These are phyloP conservation scores for Russula abietina DNA, from an alignment of 768 basidiomycete species.

Conservation along the genomic window DNA sequence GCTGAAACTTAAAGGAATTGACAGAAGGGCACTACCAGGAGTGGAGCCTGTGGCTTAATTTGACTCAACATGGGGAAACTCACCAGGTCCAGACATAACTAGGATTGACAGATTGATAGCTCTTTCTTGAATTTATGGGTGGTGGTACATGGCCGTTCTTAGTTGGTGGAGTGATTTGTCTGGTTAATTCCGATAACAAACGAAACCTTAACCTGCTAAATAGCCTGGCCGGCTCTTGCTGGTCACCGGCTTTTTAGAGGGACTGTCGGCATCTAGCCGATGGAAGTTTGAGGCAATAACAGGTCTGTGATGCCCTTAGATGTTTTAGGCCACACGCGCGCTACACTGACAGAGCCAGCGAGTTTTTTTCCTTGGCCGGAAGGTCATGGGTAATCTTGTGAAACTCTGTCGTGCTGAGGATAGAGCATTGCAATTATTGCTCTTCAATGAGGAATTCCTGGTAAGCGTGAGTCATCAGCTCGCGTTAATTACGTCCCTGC, in stretches of 20 bases:
- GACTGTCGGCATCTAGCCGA: slow-evolving; percentile 55
- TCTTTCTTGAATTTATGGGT: too few relatives aligned
- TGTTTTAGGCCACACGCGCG: slow-evolving; percentile 84
- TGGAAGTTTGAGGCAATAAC: slow-evolving; percentile 78
- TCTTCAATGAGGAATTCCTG: slow-evolving; percentile 89
- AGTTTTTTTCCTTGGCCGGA: slow-evolving; percentile 71
- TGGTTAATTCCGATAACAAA: slow-evolving; percentile 95
- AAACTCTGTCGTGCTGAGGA: slow-evolving; percentile 78
- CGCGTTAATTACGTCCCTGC: slow-evolving; percentile 86
- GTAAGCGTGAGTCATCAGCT: slow-evolving; percentile 86
- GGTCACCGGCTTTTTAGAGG: slow-evolving; percentile 67
- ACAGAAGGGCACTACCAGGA: too few relatives aligned
- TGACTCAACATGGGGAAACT: too few relatives aligned
- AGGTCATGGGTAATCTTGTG: slow-evolving; percentile 73
- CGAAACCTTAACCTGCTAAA: slow-evolving; percentile 92
- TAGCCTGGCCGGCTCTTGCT: slow-evolving; percentile 69
- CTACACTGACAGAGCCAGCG: slow-evolving; percentile 88
- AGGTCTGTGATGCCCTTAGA: slow-evolving; percentile 26
- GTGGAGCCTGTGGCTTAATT: too few relatives aligned
- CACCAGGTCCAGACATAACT: too few relatives aligned
- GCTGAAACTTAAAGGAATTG: too few relatives aligned
- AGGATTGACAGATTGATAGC: too few relatives aligned
- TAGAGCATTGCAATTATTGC: slow-evolving; percentile 90
- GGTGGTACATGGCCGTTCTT: too few relatives aligned
- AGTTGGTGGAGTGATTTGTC: slow-evolving; percentile 92